Evolutionary conservation across 2,329 filamentous ascomycete genomes (phyloP).

Genomic region (Hypoxylon sp.): DNA sequence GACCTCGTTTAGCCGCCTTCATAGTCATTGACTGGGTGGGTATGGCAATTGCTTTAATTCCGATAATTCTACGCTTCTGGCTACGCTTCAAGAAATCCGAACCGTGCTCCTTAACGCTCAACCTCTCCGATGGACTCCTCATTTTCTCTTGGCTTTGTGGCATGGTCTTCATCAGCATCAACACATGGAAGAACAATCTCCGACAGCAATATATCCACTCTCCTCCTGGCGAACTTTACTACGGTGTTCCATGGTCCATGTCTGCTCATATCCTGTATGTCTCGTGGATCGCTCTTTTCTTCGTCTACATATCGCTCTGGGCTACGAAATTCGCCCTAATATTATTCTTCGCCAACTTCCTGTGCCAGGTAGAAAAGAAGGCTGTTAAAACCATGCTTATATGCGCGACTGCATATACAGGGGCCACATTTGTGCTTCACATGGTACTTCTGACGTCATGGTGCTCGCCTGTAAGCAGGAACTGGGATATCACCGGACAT

Average conservation of each 20-base stretch:
- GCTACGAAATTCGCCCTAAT: background rate
- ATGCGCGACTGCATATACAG: background rate
- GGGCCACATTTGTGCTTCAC: background rate
- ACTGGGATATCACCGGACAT: background rate
- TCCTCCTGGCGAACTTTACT: background rate
- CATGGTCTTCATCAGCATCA: conserved; percentile 1
- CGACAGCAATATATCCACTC: background rate
- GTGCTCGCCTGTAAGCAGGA: background rate
- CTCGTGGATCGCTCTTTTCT: background rate
- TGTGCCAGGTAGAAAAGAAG: background rate
- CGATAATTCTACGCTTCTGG: conserved; percentile 49
- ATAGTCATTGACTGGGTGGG: conserved; percentile 49
- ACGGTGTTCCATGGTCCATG: background rate
- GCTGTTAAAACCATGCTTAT: background rate
- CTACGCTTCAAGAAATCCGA: conserved; percentile 40
- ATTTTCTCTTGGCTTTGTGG: background rate
- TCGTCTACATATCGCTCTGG: conserved; percentile 3
- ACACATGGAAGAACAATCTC: background rate
- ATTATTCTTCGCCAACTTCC: conserved; percentile 2
- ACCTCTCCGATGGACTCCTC: conserved; percentile 17
- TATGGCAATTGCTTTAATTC: conserved; percentile 46
- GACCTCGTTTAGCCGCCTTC: conserved; percentile 44
- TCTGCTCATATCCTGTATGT: conserved; percentile 1
- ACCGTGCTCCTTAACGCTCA: conserved; percentile 36
- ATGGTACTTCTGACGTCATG: background rate